These are phyloP conservation scores for Colletotrichum sp. DNA, from an alignment of 2,329 filamentous ascomycete species.

Conservation along the genomic window DNA sequence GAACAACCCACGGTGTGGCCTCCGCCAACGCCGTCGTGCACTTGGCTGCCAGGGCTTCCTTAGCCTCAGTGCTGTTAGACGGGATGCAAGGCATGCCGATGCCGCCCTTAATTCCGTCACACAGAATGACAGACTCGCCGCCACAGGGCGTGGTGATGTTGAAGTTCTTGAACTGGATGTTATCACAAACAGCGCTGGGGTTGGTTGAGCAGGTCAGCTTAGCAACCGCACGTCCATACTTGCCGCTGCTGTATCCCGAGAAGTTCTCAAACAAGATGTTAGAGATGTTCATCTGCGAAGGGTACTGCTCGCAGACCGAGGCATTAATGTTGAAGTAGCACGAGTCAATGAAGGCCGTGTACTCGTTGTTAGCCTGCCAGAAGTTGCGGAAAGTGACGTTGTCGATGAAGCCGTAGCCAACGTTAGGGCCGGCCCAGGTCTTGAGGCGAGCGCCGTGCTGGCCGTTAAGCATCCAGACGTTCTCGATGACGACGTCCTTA, in stretches of 20 bases:
- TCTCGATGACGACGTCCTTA: constrained; percentile 59
- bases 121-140: constrained; percentile 49
- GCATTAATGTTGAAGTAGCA: constrained; percentile 57
- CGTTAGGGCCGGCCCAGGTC: constrained; percentile 60
- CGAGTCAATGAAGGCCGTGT: constrained; percentile 59
- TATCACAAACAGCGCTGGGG: constrained; percentile 55
- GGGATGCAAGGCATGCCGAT: constrained; percentile 36
- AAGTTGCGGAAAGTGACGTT: constrained; percentile 67
- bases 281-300: constrained; percentile 58
- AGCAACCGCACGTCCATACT: constrained; percentile 56
- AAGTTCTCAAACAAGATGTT: constrained; percentile 63
- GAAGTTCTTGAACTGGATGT: constrained; percentile 58
- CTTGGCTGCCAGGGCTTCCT: constrained; percentile 32
- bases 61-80: constrained; percentile 34
- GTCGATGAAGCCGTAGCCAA: constrained; percentile 61
- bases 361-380: constrained; percentile 62
- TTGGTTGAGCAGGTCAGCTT: constrained; percentile 58
- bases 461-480: constrained; percentile 55
- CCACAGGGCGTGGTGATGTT: constrained; percentile 54
- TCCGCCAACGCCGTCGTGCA: constrained; percentile 33
- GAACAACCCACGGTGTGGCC: constrained; percentile 25
- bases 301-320: constrained; percentile 63
- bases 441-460: constrained; percentile 66
- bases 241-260: constrained; percentile 57
- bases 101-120: constrained; percentile 50